Conservation (phyloP, 2,329 filamentous ascomycete genomes). For the Sporothrix pallida region DNA sequence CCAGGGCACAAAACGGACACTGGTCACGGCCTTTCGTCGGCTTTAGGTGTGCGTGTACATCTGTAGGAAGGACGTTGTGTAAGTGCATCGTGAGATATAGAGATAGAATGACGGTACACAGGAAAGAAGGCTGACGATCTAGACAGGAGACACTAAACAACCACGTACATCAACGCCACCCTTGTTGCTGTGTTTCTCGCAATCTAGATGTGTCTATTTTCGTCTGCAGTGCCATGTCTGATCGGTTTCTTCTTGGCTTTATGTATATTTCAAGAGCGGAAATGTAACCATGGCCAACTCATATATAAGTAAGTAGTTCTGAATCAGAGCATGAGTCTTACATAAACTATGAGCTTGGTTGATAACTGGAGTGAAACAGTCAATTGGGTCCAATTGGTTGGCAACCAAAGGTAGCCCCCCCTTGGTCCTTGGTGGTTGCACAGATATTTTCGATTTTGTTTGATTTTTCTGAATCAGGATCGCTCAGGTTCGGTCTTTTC, state of each 20-base stretch:
- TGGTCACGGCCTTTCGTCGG: background rate
- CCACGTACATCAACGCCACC: background rate
- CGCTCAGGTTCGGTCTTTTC: background rate
- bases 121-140: background rate
- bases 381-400: background rate
- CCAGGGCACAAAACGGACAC: background rate
- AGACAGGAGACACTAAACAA: background rate
- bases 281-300: constrained; percentile 24
- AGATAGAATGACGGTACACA: background rate
- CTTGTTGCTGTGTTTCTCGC: background rate
- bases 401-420: background rate
- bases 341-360: background rate
- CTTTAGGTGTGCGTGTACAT: background rate
- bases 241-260: background rate
- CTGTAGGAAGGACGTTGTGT: background rate
- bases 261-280: background rate
- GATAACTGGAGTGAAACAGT: background rate
- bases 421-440: background rate
- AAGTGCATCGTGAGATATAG: background rate
- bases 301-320: background rate
- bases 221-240: too few species aligned
- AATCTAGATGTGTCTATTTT: background rate
- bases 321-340: background rate
- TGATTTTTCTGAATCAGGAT: background rate
- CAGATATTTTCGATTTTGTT: background rate